Conservation (phyloP, 169 alveolate species). For the Plasmodium coatneyi region DNA sequence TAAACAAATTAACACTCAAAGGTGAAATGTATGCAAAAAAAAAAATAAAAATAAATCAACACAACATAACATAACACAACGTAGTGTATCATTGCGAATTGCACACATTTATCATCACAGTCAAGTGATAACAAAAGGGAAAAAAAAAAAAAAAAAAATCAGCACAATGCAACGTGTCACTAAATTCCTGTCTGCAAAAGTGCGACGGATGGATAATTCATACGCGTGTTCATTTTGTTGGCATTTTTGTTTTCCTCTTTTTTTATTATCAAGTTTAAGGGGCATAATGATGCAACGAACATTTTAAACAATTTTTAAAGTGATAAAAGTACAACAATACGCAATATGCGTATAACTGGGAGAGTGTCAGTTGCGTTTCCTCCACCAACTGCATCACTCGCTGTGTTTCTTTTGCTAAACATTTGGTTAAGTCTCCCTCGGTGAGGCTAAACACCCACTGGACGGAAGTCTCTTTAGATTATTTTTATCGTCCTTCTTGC, state of each 20-base stretch:
- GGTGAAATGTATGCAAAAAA: neutral
- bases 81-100: neutral
- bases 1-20: neutral
- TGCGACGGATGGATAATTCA: neutral
- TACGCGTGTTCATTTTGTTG: neutral
- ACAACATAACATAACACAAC: neutral
- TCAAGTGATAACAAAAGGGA: neutral
- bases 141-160: neutral
- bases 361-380: neutral
- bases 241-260: neutral
- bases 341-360: neutral
- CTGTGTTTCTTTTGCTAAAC: neutral
- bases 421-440: neutral
- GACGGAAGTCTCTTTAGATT: neutral
- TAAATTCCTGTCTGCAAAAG: neutral
- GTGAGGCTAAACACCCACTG: neutral
- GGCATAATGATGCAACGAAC: neutral
- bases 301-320: neutral
- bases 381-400: neutral
- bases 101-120: neutral
- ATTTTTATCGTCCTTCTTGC: neutral
- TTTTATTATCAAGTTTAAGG: neutral
- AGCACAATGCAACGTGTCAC: neutral
- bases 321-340: neutral
- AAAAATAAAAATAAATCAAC: neutral